A percentile compares a stretch with the other conserved stretches of the same genome.
These are phyloP conservation scores for Tylopilus sp. DNA, from an alignment of 768 basidiomycete species.

Conservation along the genomic window DNA sequence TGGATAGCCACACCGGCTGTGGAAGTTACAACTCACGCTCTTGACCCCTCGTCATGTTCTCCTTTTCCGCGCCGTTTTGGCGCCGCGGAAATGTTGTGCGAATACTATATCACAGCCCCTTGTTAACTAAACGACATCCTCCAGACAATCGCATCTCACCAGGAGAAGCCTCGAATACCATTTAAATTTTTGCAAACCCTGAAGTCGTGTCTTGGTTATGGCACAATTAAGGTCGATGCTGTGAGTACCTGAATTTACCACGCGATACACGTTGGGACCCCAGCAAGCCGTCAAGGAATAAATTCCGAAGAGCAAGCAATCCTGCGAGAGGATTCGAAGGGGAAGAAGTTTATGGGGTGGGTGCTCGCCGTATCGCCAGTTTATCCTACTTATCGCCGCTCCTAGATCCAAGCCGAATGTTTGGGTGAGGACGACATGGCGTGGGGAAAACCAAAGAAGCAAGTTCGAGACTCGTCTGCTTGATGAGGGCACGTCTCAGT, in stretches of 20 bases:
- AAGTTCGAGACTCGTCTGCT: not conserved
- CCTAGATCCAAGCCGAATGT: constrained; percentile 23
- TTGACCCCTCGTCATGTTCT: constrained; percentile 7
- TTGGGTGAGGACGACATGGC: constrained; percentile 29
- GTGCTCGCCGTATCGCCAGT: not conserved
- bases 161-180: constrained; percentile 7
- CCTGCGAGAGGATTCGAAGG: constrained; percentile 20
- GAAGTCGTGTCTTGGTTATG: constrained; percentile 22
- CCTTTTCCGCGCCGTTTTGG: not conserved
- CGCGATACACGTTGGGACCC: not conserved
- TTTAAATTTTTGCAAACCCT: constrained; percentile 9
- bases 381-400: not conserved
- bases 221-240: constrained; percentile 3
- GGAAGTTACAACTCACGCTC: not conserved
- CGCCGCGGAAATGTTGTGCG: not conserved
- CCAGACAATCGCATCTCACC: constrained; percentile 5
- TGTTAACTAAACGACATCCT: not conserved
- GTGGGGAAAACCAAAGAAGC: constrained; percentile 19
- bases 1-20: not conserved
- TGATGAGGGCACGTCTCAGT: constrained; percentile 1
- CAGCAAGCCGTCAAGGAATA: constrained; percentile 14
- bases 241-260: constrained; percentile 9
- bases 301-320: constrained; percentile 8
- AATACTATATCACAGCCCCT: not conserved
- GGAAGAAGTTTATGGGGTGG: constrained; percentile 18